Conservation (phyloP, 164 flowering plant genomes). For the Echeveria elegans region DNA sequence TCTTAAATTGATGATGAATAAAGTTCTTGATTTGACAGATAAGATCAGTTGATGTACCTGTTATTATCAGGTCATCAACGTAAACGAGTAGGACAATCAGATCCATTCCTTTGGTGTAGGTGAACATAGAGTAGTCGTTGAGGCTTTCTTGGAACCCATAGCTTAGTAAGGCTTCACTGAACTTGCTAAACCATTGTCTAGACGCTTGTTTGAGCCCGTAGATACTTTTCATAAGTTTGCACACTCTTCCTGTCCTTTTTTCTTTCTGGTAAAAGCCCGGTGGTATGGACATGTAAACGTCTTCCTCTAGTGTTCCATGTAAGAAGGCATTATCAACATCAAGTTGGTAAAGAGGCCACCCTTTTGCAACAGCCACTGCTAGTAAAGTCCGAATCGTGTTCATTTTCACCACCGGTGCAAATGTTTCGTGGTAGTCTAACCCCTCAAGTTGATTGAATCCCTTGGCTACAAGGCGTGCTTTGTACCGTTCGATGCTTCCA, state of each 20-base stretch:
- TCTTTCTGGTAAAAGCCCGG: not conserved
- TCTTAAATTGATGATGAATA: not conserved
- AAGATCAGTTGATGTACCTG: not conserved
- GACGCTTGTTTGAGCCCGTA: not conserved
- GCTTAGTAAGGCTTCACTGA: not conserved
- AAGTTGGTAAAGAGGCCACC: not conserved
- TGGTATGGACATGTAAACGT: not conserved
- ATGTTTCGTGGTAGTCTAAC: not conserved
- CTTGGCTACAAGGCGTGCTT: not conserved
- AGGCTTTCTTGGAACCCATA: not conserved
- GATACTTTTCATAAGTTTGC: not conserved
- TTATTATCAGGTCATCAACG: not conserved
- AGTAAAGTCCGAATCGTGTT: not conserved
- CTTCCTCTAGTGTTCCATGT: not conserved
- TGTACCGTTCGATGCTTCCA: not conserved
- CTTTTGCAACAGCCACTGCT: not conserved
- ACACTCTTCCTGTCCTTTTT: not conserved
- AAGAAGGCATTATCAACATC: not conserved
- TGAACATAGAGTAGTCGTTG: not conserved
- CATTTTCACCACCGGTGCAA: not conserved
- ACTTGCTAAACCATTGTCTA: not conserved
- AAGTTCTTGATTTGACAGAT: not conserved
- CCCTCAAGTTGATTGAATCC: not conserved
- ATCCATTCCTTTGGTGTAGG: not conserved
- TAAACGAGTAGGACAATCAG: not conserved